Evolutionary conservation across 371 early-diverging fungal genomes (phyloP).

Genomic region (Mortierella sp.): DNA sequence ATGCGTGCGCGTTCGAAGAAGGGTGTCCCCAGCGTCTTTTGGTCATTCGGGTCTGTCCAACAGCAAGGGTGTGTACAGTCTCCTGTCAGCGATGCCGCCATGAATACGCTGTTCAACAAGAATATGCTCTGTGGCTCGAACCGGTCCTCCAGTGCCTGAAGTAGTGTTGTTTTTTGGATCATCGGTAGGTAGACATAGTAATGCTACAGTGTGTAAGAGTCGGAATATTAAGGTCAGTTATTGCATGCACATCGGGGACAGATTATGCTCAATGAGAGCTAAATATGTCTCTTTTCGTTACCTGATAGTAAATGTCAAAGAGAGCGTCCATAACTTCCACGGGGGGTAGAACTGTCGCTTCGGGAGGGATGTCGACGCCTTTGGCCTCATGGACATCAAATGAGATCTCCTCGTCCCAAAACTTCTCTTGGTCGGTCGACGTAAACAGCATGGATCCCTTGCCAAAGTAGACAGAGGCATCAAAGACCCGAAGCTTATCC

Average conservation of each 20-base stretch:
- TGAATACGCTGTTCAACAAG: constrained; percentile 53
- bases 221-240: background rate
- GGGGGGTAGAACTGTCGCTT: constrained; percentile 43
- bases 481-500: constrained; percentile 52
- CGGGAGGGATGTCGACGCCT: constrained; percentile 39
- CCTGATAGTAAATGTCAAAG: constrained; percentile 55
- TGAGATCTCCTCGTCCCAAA: constrained; percentile 58
- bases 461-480: constrained; percentile 51
- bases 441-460: constrained; percentile 58
- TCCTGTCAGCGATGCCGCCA: constrained; percentile 46
- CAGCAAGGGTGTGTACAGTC: constrained; percentile 42
- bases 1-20: constrained; percentile 53
- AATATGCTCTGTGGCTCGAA: constrained; percentile 51
- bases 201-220: constrained; percentile 18
- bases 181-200: constrained; percentile 46
- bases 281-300: background rate
- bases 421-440: constrained; percentile 49
- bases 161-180: constrained; percentile 48
- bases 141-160: constrained; percentile 52
- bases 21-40: constrained; percentile 45
- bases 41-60: constrained; percentile 29
- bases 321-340: constrained; percentile 50
- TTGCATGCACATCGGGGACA: background rate
- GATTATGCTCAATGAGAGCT: background rate
- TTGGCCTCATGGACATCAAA: constrained; percentile 49